These are phyloP conservation scores for Barnettozyma populi DNA, from an alignment of 805 yeast species.

Conservation along the genomic window DNA sequence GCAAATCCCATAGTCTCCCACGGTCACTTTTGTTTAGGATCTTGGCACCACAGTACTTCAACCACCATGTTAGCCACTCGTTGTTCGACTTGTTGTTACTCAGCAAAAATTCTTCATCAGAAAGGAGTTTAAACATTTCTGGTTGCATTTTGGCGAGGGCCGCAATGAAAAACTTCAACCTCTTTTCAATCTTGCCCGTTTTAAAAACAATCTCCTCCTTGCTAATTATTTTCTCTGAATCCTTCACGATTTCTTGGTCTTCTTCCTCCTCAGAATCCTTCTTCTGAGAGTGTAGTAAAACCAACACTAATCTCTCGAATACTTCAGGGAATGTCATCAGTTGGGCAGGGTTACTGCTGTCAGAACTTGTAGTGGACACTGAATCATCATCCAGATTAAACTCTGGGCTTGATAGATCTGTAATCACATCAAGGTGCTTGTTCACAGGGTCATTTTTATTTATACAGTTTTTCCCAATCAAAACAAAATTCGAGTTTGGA, in stretches of 20 bases:
- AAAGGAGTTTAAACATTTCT: constrained; percentile 67
- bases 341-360: constrained; percentile 13
- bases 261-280: constrained; percentile 8
- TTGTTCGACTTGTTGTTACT: constrained; percentile 56
- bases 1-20: constrained; percentile 84
- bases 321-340: constrained; percentile 55
- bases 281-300: constrained; percentile 51
- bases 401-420: constrained; percentile 7
- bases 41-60: constrained; percentile 84
- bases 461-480: constrained; percentile 21
- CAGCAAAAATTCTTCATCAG: constrained; percentile 69
- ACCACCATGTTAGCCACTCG: constrained; percentile 94
- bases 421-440: constrained; percentile 19
- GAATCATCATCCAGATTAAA: constrained; percentile 23
- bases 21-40: constrained; percentile 77
- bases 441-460: constrained; percentile 16
- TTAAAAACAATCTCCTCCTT: constrained; percentile 39
- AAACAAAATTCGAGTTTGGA: constrained; percentile 20
- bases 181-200: constrained; percentile 54
- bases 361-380: constrained; percentile 11
- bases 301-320: constrained; percentile 70
- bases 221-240: constrained; percentile 8
- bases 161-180: constrained; percentile 63
- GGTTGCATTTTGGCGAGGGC: constrained; percentile 61
- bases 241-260: constrained; percentile 2